Conservation (phyloP, 768 basidiomycete genomes). For the Hemileccinum rubropunctum region DNA sequence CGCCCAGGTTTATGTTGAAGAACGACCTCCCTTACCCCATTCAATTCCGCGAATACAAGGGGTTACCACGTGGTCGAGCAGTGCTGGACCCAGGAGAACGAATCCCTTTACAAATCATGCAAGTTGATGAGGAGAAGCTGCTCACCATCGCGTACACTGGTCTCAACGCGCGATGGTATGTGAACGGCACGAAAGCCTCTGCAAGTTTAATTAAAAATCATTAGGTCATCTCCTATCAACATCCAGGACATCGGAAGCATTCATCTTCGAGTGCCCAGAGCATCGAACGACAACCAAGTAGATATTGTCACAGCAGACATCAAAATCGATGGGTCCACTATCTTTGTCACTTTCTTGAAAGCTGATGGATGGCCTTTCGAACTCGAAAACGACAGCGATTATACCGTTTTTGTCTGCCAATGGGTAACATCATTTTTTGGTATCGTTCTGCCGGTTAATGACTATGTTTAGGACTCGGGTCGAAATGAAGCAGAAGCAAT, state of each 20-base stretch:
- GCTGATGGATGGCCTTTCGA: constrained; percentile 83
- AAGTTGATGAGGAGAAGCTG: constrained; percentile 64
- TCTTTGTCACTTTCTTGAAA: constrained; percentile 74
- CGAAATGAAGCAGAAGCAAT: constrained; percentile 37
- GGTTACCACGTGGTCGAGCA: constrained; percentile 57
- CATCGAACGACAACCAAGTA: constrained; percentile 36
- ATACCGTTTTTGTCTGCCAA: constrained; percentile 67
- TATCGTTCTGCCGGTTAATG: constrained; percentile 9
- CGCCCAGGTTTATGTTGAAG: constrained; percentile 88
- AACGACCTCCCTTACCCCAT: constrained; percentile 72
- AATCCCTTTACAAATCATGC: constrained; percentile 63
- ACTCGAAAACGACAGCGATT: constrained; percentile 86
- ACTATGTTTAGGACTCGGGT: constrained; percentile 42
- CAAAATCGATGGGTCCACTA: constrained; percentile 80
- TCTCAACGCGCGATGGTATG: constrained; percentile 76
- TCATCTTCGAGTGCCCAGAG: constrained; percentile 62
- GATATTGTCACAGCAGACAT: constrained; percentile 74
- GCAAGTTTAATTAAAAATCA: not conserved
- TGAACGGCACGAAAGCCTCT: constrained; percentile 1
- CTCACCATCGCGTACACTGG: constrained; percentile 87
- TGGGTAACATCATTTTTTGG: constrained; percentile 45
- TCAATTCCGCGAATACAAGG: constrained; percentile 84
- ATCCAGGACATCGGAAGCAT: constrained; percentile 87
- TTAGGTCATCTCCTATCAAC: constrained; percentile 90
- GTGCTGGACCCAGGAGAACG: constrained; percentile 67